Conservation (phyloP, 306 rosid genomes). For the Carpinus fangiana region DNA sequence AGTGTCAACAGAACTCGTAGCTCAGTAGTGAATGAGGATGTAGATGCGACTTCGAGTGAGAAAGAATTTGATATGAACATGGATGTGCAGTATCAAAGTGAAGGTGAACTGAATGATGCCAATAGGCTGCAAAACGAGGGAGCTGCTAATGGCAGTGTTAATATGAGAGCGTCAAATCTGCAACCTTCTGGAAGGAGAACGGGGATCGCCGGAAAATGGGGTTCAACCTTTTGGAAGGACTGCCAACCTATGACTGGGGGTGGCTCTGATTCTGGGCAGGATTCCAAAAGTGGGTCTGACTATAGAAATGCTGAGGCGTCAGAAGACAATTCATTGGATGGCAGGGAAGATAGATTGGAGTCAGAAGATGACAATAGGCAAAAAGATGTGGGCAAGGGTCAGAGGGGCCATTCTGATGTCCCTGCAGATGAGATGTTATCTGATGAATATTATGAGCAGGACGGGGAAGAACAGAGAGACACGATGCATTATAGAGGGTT, state of each 20-base stretch:
- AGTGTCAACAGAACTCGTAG: constrained; percentile 51
- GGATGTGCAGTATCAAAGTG: constrained; percentile 77
- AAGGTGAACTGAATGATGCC: constrained; percentile 60
- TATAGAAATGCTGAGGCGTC: constrained; percentile 59
- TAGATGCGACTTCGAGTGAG: constrained; percentile 62
- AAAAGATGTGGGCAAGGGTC: constrained; percentile 63
- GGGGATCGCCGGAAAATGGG: constrained; percentile 78
- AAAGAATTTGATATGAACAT: constrained; percentile 81
- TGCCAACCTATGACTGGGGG: constrained; percentile 76
- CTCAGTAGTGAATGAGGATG: constrained; percentile 58
- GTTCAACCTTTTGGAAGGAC: constrained; percentile 96
- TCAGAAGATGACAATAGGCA: constrained; percentile 76
- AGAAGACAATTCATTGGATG: constrained; percentile 70
- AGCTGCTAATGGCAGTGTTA: constrained; percentile 48
- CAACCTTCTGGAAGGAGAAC: constrained; percentile 67
- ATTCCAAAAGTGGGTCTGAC: constrained; percentile 76
- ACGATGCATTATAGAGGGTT: constrained; percentile 53
- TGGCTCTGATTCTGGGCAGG: constrained; percentile 82
- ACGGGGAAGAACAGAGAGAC: constrained; percentile 87
- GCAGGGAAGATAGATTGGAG: constrained; percentile 66
- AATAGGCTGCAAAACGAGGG: constrained; percentile 60
- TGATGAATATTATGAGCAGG: constrained; percentile 99
- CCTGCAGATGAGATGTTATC: constrained; percentile 95
- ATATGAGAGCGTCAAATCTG: constrained; percentile 49
- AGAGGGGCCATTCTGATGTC: constrained; percentile 68